phyloP scores from a whole-genome alignment of 1,139 yeast genomes.

The Blastobotrys capitulatus region DNA sequence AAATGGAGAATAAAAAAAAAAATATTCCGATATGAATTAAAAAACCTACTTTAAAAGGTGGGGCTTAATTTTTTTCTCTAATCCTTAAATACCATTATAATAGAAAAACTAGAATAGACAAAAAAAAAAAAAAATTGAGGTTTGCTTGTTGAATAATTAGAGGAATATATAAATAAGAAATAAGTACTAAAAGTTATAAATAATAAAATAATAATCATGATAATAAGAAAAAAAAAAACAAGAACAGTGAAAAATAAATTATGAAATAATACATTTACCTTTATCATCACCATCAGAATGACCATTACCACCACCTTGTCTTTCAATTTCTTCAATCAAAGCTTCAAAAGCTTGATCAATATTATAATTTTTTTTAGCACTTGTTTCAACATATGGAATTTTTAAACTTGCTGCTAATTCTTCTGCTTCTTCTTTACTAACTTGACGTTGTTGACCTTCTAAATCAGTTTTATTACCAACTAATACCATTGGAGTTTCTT shows the following conservation, averaged over 20 bases:
- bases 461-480: slow-evolving; percentile 84
- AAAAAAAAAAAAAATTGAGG: no score
- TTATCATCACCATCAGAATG: slow-evolving; percentile 20
- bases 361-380: slow-evolving; percentile 71
- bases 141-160: no score
- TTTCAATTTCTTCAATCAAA: slow-evolving; percentile 68
- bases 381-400: slow-evolving; percentile 72
- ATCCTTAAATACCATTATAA: no score
- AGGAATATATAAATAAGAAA: no score
- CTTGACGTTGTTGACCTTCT: slow-evolving; percentile 52
- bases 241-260: no score
- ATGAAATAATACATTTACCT: slow-evolving; percentile 28
- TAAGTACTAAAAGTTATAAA: no score
- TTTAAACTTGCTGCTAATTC: slow-evolving; percentile 55
- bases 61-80: no score
- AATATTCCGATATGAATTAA: no score
- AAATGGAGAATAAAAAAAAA: no score
- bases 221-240: neutral
- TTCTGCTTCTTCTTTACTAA: slow-evolving; percentile 57
- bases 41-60: no score
- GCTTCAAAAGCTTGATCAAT: slow-evolving; percentile 60
- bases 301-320: slow-evolving; percentile 39
- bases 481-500: slow-evolving; percentile 69
- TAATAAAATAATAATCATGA: neutral
- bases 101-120: no score